Conservation (phyloP, 2,329 filamentous ascomycete species). For the Neopestalotiopsis rosae region DNA sequence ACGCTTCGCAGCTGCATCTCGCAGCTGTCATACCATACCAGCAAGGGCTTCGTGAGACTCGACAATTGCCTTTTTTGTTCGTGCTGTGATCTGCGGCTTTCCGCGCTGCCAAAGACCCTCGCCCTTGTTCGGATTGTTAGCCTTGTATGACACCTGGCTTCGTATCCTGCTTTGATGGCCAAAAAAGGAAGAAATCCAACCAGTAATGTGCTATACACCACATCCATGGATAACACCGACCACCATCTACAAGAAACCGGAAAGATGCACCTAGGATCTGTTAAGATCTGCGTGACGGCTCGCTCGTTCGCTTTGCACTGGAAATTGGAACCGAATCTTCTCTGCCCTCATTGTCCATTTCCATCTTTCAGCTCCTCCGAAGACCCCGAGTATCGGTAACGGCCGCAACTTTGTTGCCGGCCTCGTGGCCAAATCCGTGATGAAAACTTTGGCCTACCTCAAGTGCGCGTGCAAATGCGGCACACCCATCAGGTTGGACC, state of each 20-base stretch:
- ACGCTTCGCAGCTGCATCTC: constrained; percentile 18
- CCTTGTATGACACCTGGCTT: not conserved
- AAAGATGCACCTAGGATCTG: not conserved
- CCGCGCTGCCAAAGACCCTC: not conserved
- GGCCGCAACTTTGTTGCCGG: constrained; percentile 1
- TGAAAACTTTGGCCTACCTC: not conserved
- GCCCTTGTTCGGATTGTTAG: not conserved
- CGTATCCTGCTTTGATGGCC: not conserved
- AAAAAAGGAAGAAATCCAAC: not conserved
- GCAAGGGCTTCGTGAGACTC: constrained; percentile 6
- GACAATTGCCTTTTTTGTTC: constrained; percentile 1
- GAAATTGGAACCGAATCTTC: not conserved
- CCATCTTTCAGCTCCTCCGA: not conserved
- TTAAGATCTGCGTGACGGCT: constrained; percentile 7
- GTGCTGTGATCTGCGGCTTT: constrained; percentile 7
- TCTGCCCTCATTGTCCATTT: not conserved
- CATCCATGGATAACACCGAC: not conserved
- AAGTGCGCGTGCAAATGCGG: not conserved
- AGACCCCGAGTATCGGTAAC: not conserved
- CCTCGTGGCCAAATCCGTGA: not conserved
- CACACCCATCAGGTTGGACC: not conserved
- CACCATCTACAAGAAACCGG: not conserved
- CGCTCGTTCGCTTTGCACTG: not conserved
- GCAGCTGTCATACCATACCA: constrained; percentile 15
- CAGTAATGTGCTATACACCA: constrained; percentile 2